These are phyloP conservation scores for Antitrichia curtipendula DNA, from an alignment of 225 moss, liverwort and hornwort genomes.

Conservation along the genomic window DNA sequence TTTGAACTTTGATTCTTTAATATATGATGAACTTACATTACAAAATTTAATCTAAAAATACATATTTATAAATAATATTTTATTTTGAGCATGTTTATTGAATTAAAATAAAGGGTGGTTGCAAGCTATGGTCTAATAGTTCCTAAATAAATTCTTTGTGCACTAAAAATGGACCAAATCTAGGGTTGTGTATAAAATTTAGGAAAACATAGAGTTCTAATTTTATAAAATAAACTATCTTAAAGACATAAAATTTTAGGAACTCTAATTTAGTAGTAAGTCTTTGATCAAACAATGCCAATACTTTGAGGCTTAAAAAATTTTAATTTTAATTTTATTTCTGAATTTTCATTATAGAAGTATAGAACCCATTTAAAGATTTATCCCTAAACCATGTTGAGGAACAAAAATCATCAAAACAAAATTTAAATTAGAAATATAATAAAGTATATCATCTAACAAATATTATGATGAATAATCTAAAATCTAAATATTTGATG, in stretches of 20 bases:
- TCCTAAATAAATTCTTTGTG: neutral
- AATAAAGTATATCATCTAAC: neutral
- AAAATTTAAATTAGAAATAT: neutral
- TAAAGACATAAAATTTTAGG: neutral
- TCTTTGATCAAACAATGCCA: neutral
- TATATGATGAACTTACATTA: no score
- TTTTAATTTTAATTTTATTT: no score
- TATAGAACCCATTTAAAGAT: neutral
- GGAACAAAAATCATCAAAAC: neutral
- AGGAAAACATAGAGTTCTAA: accelerated
- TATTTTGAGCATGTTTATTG: no score
- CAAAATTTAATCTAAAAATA: neutral
- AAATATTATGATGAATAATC: accelerated
- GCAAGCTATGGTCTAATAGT: neutral
- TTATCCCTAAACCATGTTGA: neutral
- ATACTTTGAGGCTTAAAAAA: neutral
- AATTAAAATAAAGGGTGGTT: neutral
- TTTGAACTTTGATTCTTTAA: no score
- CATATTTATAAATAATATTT: neutral
- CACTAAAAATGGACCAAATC: neutral
- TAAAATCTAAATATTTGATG: neutral
- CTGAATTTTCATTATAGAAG: neutral
- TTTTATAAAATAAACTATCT: neutral
- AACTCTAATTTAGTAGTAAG: neutral
- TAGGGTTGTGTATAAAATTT: no score